Conservation (phyloP, 768 basidiomycete genomes). For the Tricholoma flavovirens region DNA sequence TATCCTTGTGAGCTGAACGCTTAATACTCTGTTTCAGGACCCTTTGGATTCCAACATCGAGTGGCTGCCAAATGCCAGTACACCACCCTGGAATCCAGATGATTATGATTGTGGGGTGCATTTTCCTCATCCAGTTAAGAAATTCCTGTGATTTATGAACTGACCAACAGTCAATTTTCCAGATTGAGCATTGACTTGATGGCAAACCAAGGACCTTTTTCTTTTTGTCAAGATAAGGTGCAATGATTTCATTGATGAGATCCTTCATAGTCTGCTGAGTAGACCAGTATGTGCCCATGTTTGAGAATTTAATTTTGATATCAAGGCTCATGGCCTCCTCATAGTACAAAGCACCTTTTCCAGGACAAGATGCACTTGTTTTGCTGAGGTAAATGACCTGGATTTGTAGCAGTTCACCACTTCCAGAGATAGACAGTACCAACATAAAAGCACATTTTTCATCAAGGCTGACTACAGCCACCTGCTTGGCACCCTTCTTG, state of each 20-base stretch:
- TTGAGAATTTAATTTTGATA: constrained; percentile 1
- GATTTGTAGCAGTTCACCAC: constrained; percentile 24
- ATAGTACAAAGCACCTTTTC: neutral
- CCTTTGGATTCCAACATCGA: constrained; percentile 33
- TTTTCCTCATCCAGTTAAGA: constrained; percentile 19
- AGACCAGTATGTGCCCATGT: too few species aligned
- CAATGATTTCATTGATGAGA: constrained; percentile 19
- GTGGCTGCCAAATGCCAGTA: constrained; percentile 27
- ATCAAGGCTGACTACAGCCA: constrained; percentile 25
- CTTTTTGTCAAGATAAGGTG: constrained; percentile 15
- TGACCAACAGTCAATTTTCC: constrained; percentile 23
- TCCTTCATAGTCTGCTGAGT: constrained; percentile 17
- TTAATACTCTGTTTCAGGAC: constrained; percentile 29
- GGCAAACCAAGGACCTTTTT: constrained; percentile 10
- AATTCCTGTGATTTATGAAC: constrained; percentile 29
- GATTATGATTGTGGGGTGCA: constrained; percentile 23
- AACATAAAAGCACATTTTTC: constrained; percentile 37
- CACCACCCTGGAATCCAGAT: constrained; percentile 27
- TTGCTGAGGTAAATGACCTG: constrained; percentile 30
- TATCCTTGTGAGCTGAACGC: constrained; percentile 25
- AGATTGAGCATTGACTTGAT: constrained; percentile 9
- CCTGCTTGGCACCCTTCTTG: constrained; percentile 24
- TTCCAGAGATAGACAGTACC: constrained; percentile 22
- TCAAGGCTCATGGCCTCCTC: neutral
- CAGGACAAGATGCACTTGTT: constrained; percentile 2